phyloP scores from a whole-genome alignment of 345 rosid genomes.

The Carallia pectinifolia region DNA sequence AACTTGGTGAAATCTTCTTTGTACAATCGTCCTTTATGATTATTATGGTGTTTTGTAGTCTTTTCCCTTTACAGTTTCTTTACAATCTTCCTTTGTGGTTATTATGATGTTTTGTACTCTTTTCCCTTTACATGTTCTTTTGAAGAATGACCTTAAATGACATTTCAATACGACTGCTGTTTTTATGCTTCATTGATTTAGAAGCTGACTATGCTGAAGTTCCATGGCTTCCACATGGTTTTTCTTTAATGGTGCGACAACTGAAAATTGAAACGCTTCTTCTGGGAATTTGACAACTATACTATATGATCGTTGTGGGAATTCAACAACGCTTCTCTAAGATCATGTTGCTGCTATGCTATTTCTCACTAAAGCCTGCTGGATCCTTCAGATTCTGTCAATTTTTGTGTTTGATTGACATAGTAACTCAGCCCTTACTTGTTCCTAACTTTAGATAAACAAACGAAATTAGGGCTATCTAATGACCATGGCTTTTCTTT shows the following conservation, averaged over 20 bases:
- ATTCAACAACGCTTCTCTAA: background rate
- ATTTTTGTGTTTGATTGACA: background rate
- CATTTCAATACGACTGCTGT: no score
- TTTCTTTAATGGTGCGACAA: conserved; percentile 1
- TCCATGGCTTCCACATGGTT: background rate
- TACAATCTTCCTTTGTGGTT: background rate
- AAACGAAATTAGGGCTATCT: background rate
- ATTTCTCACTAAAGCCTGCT: background rate
- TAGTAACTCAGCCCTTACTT: background rate
- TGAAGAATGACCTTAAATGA: no score
- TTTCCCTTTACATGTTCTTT: no score
- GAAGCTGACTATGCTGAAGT: background rate
- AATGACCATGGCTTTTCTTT: background rate
- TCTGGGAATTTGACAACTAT: conserved; percentile 3
- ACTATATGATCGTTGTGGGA: background rate
- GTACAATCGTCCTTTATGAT: background rate
- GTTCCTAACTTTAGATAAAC: background rate
- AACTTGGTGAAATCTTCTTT: background rate
- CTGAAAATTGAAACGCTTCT: conserved; percentile 3
- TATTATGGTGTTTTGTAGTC: background rate
- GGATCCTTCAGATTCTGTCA: background rate
- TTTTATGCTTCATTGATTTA: no score
- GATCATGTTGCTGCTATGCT: background rate
- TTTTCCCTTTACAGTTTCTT: no score
- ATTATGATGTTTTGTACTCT: background rate